These are phyloP conservation scores for Colletotrichum scovillei DNA, from an alignment of 2,329 filamentous ascomycete genomes.

Conservation along the genomic window DNA sequence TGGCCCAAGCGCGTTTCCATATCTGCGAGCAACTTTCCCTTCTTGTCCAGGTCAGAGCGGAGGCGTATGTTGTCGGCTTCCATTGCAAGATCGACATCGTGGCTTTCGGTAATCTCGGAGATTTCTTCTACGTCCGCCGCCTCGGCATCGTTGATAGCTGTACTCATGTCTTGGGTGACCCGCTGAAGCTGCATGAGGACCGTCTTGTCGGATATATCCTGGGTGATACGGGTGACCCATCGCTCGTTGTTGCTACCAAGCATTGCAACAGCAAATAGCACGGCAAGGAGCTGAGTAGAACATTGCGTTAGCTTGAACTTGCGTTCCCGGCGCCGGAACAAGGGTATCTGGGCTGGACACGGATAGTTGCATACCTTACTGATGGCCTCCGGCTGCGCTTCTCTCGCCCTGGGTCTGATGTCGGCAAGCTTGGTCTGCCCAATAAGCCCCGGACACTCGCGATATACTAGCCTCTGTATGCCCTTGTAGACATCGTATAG, in stretches of 20 bases:
- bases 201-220: slow-evolving; percentile 47
- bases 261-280: slow-evolving; percentile 71
- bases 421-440: slow-evolving; percentile 64
- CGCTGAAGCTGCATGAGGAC: slow-evolving; percentile 59
- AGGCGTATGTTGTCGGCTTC: slow-evolving; percentile 67
- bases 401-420: slow-evolving; percentile 68
- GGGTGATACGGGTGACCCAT: slow-evolving; percentile 60
- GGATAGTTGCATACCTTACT: slow-evolving; percentile 55
- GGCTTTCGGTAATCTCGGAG: slow-evolving; percentile 53
- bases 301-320: slow-evolving; percentile 37
- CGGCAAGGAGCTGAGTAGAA: slow-evolving; percentile 67
- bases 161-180: slow-evolving; percentile 55
- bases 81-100: slow-evolving; percentile 66
- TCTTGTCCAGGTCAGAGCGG: slow-evolving; percentile 61
- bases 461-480: slow-evolving; percentile 65
- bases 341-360: neutral
- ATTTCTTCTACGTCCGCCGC: slow-evolving; percentile 49
- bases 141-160: slow-evolving; percentile 47
- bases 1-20: slow-evolving; percentile 69
- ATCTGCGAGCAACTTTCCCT: slow-evolving; percentile 68
- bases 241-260: slow-evolving; percentile 66
- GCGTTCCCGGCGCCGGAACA: neutral
- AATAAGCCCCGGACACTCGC: slow-evolving; percentile 62
- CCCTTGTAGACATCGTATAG: slow-evolving; percentile 66
- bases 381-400: slow-evolving; percentile 65